These are phyloP conservation scores for Skeletonema grethae DNA, from an alignment of 108 stramenopile genomes.

Conservation along the genomic window DNA sequence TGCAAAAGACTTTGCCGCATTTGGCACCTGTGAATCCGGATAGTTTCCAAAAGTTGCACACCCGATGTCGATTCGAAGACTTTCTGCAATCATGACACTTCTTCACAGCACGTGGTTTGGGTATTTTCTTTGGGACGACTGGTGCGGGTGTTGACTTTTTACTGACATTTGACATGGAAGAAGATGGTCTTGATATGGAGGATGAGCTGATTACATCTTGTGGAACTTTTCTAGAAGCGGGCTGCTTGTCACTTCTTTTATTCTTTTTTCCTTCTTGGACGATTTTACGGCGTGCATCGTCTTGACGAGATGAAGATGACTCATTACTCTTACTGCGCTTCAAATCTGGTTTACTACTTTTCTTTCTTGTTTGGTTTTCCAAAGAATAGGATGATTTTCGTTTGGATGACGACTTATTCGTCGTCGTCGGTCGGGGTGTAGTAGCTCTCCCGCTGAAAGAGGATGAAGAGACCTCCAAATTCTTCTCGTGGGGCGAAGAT, in stretches of 20 bases:
- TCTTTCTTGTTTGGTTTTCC: not conserved
- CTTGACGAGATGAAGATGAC: not conserved
- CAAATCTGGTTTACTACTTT: not conserved
- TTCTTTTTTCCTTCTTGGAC: not conserved
- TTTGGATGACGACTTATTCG: too few relatives aligned
- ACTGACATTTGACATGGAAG: not conserved
- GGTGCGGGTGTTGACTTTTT: not conserved
- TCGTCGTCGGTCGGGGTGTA: not conserved
- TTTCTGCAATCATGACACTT: constrained; percentile 47
- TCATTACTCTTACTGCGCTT: not conserved
- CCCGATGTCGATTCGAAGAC: constrained; percentile 13
- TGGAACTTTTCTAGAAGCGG: not conserved
- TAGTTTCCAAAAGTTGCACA: constrained; percentile 37
- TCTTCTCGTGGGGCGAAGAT: not conserved
- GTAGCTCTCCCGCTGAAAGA: not conserved
- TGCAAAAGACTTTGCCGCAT: constrained; percentile 32
- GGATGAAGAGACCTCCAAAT: not conserved
- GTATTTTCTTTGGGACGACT: constrained; percentile 4
- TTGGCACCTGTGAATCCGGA: constrained; percentile 17
- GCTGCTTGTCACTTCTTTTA: not conserved
- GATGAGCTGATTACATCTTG: not conserved
- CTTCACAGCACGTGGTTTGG: not conserved
- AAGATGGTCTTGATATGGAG: not conserved
- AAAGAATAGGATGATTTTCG: not conserved
- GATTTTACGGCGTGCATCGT: not conserved